phyloP scores from a whole-genome alignment of 306 rosid genomes.

The Vigna nakashimae region DNA sequence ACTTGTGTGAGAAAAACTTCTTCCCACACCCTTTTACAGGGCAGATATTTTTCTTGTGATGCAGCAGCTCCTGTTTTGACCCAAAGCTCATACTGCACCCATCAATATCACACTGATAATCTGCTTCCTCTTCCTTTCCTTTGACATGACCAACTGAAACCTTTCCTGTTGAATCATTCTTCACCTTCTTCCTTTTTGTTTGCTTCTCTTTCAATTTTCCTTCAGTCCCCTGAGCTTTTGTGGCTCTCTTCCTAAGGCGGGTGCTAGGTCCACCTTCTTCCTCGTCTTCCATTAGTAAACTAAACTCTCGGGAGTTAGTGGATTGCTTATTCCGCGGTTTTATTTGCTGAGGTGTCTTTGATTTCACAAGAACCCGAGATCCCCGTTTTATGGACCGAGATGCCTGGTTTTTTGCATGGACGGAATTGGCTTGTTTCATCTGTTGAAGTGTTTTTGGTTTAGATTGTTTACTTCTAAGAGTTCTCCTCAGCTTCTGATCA shows the following conservation, averaged over 20 bases:
- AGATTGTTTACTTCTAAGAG: conserved; percentile 64
- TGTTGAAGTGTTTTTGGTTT: conserved; percentile 54
- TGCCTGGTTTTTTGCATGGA: conserved; percentile 52
- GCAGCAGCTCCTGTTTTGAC: conserved; percentile 72
- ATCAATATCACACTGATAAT: conserved; percentile 81
- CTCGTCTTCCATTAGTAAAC: conserved; percentile 62
- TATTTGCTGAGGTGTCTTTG: conserved; percentile 53
- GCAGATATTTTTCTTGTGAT: conserved; percentile 85
- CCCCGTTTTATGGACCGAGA: conserved; percentile 58
- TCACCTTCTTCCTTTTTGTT: conserved; percentile 66
- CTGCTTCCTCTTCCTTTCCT: conserved; percentile 63
- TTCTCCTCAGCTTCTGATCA: conserved; percentile 56
- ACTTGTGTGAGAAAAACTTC: conserved; percentile 96
- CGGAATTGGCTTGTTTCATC: conserved; percentile 57
- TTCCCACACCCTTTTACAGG: conserved; percentile 99
- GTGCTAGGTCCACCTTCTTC: conserved; percentile 89
- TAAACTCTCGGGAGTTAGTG: conserved; percentile 47
- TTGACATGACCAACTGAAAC: conserved; percentile 57
- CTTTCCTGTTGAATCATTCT: conserved; percentile 61
- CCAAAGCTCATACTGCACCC: conserved; percentile 92
- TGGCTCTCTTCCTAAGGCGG: conserved; percentile 81
- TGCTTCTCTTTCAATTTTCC: conserved; percentile 62
- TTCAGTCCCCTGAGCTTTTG: conserved; percentile 58
- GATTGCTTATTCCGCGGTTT: conserved; percentile 61
- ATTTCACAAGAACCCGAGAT: conserved; percentile 46